Evolutionary conservation across 441 rosid species (phyloP).

Genomic region (Mallotus repandus): DNA sequence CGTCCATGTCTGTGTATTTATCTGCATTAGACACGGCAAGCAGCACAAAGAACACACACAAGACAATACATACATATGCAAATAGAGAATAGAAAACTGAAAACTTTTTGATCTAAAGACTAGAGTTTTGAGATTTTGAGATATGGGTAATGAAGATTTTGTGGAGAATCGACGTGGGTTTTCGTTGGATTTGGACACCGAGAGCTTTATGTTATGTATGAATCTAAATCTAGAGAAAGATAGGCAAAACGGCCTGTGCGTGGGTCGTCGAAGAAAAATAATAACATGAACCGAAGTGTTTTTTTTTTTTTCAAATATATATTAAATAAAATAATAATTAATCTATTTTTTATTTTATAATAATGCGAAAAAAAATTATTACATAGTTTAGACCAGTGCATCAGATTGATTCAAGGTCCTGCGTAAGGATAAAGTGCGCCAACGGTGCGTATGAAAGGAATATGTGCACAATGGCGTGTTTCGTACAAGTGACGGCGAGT

Average conservation of each 20-base stretch:
- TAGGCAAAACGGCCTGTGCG: neutral
- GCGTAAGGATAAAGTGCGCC: neutral
- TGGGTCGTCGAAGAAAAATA: constrained; percentile 23
- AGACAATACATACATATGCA: neutral
- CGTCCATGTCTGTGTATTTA: constrained; percentile 32
- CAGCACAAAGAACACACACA: neutral
- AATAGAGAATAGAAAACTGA: neutral
- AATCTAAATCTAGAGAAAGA: constrained; percentile 37
- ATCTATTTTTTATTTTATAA: too few species aligned
- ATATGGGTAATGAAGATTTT: constrained; percentile 21
- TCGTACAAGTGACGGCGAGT: constrained; percentile 20
- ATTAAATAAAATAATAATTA: too few species aligned
- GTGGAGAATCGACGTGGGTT: constrained; percentile 41
- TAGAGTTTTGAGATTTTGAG: neutral
- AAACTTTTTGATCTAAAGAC: neutral
- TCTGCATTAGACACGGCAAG: constrained; percentile 31
- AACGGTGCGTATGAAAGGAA: constrained; percentile 7
- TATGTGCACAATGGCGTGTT: neutral
- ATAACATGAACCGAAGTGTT: constrained; percentile 31
- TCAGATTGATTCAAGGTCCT: too few species aligned
- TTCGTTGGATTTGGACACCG: constrained; percentile 24
- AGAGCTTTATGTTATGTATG: constrained; percentile 16
- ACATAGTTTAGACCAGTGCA: too few species aligned
- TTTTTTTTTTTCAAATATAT: constrained; percentile 9
- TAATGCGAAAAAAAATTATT: too few species aligned